Evolutionary conservation across 306 rosid genomes (phyloP).

Genomic region (Dalbergia oliveri): DNA sequence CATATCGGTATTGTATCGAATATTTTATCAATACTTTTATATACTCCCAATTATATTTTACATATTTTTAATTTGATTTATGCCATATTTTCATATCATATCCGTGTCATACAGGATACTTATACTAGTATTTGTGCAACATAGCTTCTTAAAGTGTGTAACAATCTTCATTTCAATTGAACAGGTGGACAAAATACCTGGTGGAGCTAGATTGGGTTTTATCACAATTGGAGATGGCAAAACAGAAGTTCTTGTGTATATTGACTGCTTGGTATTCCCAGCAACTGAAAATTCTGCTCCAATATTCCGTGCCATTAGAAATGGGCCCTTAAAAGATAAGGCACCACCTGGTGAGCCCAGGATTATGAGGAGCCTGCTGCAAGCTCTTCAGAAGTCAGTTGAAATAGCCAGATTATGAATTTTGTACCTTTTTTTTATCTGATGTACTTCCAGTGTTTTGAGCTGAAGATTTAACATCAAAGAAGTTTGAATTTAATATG

Average conservation of each 20-base stretch:
- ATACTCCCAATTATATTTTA: no score
- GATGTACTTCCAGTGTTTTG: conserved; percentile 6
- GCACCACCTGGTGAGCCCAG: conserved; percentile 93
- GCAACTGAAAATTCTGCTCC: conserved; percentile 68
- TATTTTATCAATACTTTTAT: no score
- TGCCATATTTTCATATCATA: no score
- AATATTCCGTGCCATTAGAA: conserved; percentile 80
- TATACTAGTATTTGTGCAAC: no score
- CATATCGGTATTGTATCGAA: no score
- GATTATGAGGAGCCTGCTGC: conserved; percentile 87
- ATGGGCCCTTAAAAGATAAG: conserved; percentile 73
- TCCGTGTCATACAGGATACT: no score
- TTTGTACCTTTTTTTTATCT: not conserved
- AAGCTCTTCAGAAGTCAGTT: conserved; percentile 85
- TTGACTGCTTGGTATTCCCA: conserved; percentile 84
- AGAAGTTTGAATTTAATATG: conserved; percentile 31
- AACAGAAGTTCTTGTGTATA: conserved; percentile 83
- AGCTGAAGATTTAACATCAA: not conserved
- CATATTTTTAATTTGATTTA: no score
- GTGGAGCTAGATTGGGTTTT: conserved; percentile 92
- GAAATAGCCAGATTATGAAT: conserved; percentile 71
- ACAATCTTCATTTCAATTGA: conserved; percentile 36
- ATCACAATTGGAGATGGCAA: conserved; percentile 80
- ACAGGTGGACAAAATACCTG: conserved; percentile 86
- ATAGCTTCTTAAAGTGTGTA: not conserved